Evolutionary conservation across 768 basidiomycete genomes (phyloP), one percentile per base, ranked within the genome.

Genomic region (Boletus coccyginus): DNA sequence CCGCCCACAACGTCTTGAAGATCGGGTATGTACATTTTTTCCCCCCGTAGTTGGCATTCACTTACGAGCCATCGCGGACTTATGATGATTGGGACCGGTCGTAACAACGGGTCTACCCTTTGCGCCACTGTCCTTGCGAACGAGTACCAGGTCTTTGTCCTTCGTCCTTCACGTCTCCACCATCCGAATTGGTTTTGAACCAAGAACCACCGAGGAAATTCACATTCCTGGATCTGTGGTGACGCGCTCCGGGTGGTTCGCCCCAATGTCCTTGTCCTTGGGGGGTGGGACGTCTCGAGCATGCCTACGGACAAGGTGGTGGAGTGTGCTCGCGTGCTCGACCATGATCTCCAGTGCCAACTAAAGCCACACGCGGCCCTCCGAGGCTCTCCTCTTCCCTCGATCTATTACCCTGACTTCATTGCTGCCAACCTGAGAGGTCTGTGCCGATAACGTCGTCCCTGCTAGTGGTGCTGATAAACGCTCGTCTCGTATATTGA

Each of bases 381-480:
- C 55, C 77, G 92, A 60, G 88, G 87, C 54, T 81, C 82, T 62
- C 97, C 95, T 40, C 82, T 98, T 45, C 95, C 96, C 4, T 94
- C 92, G 40, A 87, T 98, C 75, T 98, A 98, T 79, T 95, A 97
- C 71, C 92, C 94, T 52, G 92, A 95, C 75, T 97, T 94, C 75
- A 97, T 97, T 70, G 94, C 96, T 53, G 94, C 95, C 60, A 98
- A 98, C 80, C 96, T n/a, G 98, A 74, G 92, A 92, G 66, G 88
- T 86, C 33, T 91, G 97, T 55, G 97, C 95, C 0, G 94, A 99
- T 74, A 98, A 98, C 72, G 68, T 98, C 47, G 79, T 98, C 60
- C 83, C 89, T 6, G 27, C 27, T 27, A 27, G 27, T 27, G 96
- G 94, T 40, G 68, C 72, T 0, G 84, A 95, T 78, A 99, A 99